Evolutionary conservation across 2,329 filamentous ascomycete genomes (phyloP), one percentile per base, ranked within the genome.

Genomic region (Trichoderma semiorbis): DNA sequence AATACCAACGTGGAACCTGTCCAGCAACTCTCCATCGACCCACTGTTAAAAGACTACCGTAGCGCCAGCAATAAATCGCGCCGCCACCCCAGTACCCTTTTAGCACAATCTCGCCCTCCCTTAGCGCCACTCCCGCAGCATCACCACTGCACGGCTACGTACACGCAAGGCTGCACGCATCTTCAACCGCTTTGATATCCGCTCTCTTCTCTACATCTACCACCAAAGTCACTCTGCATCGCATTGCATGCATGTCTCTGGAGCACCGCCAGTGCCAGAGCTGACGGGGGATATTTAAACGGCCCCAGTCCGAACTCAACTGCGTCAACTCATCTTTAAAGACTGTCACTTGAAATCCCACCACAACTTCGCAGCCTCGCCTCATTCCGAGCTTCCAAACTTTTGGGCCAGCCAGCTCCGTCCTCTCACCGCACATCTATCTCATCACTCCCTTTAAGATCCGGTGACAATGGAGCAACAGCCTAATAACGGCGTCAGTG

Each of bases 381-480:
- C 57, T n/a, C 62, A 26, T 26, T 24, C 28, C 21, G 18, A 50
- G 2, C n/a, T 60, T 28, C 24, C 18, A n/a, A 30, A 2, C 11
- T 36, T 34, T 11, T 34, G 5, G 8, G 26, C 28, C 26, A 14
- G 55, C 30, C 28, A n/a, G 10, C 21, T 14, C 14, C n/a, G n/a
- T 21, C 24, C 28, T 16, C 26, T 36, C 53, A 14, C 55, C 36
- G 21, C 55, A 8, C 30, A 43, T 8, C 30, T 30, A 43, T 8
- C 30, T 30, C 47, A 11, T 7, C 55, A 4, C 12, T 28, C 5
- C 18, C 11, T 6, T 12, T 4, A 24, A 7, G n/a, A 30, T 3
- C 30, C 8, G 21, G 55, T 21, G 5, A 43, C 2, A 28, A 74
- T 75, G 74, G 64, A 75, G 6, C 67, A 70, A 5, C 73, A 71